phyloP scores from a whole-genome alignment of 2,329 filamentous ascomycete species.

The Penicillium griseofulvum region DNA sequence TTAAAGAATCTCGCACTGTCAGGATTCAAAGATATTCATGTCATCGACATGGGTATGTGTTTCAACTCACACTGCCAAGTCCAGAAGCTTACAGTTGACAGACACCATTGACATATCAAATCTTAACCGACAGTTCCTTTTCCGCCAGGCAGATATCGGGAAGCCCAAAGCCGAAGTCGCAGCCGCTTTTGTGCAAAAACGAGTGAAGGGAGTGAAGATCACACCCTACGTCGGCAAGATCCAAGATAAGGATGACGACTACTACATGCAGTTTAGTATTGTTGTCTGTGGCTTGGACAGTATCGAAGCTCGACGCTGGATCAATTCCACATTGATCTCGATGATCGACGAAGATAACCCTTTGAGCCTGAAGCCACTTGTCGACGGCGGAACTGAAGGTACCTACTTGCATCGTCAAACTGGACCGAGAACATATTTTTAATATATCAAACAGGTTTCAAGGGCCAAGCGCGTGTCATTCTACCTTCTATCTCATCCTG shows the following conservation, averaged over 20 bases:
- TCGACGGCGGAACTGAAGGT: conserved; percentile 95
- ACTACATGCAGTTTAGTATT: conserved; percentile 95
- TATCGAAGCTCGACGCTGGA: conserved; percentile 97
- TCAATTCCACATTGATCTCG: conserved; percentile 86
- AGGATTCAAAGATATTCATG: conserved; percentile 94
- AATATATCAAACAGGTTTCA: conserved; percentile 65
- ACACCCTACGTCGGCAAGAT: conserved; percentile 93
- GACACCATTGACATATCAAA: conserved; percentile 99
- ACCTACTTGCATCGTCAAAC: conserved; percentile 12
- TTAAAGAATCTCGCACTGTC: conserved; percentile 94
- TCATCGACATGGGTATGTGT: conserved; percentile 91
- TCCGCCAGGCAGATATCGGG: conserved; percentile 86
- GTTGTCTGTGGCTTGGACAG: conserved; percentile 94
- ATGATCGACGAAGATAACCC: conserved; percentile 82
- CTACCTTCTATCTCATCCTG: conserved; percentile 90
- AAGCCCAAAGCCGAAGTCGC: conserved; percentile 92
- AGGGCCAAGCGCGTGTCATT: conserved; percentile 91
- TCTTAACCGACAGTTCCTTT: conserved; percentile 94
- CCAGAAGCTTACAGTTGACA: conserved; percentile 33
- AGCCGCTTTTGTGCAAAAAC: conserved; percentile 82
- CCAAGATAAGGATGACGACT: conserved; percentile 92
- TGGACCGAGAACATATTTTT: neutral
- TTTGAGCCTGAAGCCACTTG: conserved; percentile 86
- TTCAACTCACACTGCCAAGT: neutral
- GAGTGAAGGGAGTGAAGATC: conserved; percentile 87